Evolutionary conservation across 495 filamentous ascomycete genomes (phyloP), one percentile per base, ranked within the genome.

Genomic region (Trichoderma virens): DNA sequence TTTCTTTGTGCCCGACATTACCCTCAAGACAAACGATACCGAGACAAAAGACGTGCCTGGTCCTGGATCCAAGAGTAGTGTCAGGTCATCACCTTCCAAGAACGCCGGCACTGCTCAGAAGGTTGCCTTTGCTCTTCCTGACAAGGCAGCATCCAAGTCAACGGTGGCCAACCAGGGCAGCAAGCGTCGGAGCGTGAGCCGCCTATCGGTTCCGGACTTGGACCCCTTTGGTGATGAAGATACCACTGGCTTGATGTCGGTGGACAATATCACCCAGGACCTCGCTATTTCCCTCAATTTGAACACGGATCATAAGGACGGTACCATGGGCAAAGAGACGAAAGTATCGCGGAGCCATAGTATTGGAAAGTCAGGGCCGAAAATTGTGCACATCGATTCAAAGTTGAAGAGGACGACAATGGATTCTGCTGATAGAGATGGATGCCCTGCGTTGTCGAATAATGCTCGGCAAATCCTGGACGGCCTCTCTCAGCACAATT

Each of bases 401-500:
- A 56, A 56, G 25, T 56, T n/a, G 13, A 56, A 56, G 51, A 56
- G 20, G 51, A 30, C 51, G 1, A 25, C 11, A 2, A 14, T 56
- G 43, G 43, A n/a, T n/a, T n/a, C 43, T 38, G n/a, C 32, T 45
- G 32, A 41, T 8, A 25, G 62, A 30, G 39, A 62, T 20, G 60
- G 59, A 3, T 63, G 76, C 76, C 82, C 65, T 66, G 79, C 71
- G 39, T 80, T 67, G 31, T 79, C 76, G 62, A 73, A 73, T 62
- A 75, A 77, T 41, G 79, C 84, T 38, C 84, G 86, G 66, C 79
- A 79, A 63, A 81, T 85, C n/a, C 75, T 88, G 9, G 78, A 89
- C 64, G 72, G 67, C 43, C 77, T 87, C 60, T 83, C 83, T 62
- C 79, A 82, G 62, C 90, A 93, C 71, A 81, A 88, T 65, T 82